Base-by-base conservation (phyloP, 1,139 yeast species). In the Groenewaldozyma sp. region DNA sequence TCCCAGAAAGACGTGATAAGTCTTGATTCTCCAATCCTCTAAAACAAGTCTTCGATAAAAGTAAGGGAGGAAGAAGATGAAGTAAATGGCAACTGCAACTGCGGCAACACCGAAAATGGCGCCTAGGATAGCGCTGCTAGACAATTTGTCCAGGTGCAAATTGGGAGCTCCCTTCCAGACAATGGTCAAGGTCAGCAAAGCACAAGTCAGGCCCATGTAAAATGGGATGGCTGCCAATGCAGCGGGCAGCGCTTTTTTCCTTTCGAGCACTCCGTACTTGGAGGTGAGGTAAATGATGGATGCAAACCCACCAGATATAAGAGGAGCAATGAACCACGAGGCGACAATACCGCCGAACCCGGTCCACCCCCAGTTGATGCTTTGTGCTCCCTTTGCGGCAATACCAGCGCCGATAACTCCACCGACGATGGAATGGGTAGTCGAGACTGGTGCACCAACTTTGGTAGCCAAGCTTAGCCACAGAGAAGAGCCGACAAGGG, bases 241-340 rank as follows among this genome's bases (percentile, higher is more conserved):
- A 51, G 73, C 71, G 48, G 67, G 65, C 34, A 76, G 55, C 3
- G 77, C 64, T 45, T 65, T 55, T 52, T 74, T 75, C 45, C 79
- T 59, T 56, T 80, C 86, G 54, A 81, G 67, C 24, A 81, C 82
- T 38, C 59, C 52, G 52, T 56, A 78, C 59, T 81, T 82, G 43
- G 81, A 71, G 40, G 74, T 59, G 45, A 78, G 60, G 58, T 78
- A 81, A 41, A 76, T 60, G 35, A 73, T 62, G 3, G 82, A 60
- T 3, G 84, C 78, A 50, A 82, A 72, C 26, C 59, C 52, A 50
- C 87, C 88, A 16, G 88, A 81, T 46, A 81, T 64, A 16, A 68
- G 58, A n/a, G 93, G 91, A 11, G 91, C 87, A 62, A 81, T 76
- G 54, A 78, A 78, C 88, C 91, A 81, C 10, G 87, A 77, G 3